phyloP scores from a whole-genome alignment of 768 basidiomycete genomes.

The Russula brevipes region DNA sequence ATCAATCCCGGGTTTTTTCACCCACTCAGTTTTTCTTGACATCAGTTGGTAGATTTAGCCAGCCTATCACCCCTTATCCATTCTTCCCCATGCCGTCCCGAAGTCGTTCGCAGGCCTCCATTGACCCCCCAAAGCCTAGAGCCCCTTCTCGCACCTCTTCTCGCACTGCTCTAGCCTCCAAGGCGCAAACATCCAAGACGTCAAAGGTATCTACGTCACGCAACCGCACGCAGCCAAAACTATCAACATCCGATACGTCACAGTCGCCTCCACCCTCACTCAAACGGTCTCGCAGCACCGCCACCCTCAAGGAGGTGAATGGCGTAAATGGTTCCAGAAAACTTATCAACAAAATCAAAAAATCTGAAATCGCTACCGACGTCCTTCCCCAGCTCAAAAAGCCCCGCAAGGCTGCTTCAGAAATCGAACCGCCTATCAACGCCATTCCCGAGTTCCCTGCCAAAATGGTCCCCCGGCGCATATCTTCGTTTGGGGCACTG shows the following conservation, averaged over 20 bases:
- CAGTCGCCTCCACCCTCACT: constrained; percentile 20
- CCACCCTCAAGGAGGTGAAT: constrained; percentile 18
- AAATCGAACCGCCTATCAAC: constrained; percentile 37
- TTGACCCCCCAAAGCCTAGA: constrained; percentile 9
- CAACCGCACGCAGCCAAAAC: constrained; percentile 5
- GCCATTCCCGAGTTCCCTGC: constrained; percentile 55
- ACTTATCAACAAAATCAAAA: constrained; percentile 8
- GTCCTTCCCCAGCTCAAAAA: background rate
- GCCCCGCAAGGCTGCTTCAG: constrained; percentile 11
- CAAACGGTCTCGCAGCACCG: constrained; percentile 17
- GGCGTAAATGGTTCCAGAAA: constrained; percentile 13
- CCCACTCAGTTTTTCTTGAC: too few relatives aligned
- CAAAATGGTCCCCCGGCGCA: constrained; percentile 60
- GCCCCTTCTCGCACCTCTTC: constrained; percentile 20
- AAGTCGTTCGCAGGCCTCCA: constrained; percentile 19
- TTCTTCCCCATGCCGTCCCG: constrained; percentile 17
- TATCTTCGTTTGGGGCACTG: constrained; percentile 85
- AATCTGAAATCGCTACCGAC: background rate
- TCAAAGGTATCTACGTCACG: constrained; percentile 5
- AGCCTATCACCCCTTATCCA: background rate
- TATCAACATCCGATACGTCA: constrained; percentile 18
- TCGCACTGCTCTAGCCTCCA: constrained; percentile 10
- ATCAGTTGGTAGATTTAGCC: background rate
- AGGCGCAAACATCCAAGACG: background rate
- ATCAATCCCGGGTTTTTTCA: background rate